Base-by-base conservation (phyloP, 805 yeast species). In the Candida sithepensis region DNA sequence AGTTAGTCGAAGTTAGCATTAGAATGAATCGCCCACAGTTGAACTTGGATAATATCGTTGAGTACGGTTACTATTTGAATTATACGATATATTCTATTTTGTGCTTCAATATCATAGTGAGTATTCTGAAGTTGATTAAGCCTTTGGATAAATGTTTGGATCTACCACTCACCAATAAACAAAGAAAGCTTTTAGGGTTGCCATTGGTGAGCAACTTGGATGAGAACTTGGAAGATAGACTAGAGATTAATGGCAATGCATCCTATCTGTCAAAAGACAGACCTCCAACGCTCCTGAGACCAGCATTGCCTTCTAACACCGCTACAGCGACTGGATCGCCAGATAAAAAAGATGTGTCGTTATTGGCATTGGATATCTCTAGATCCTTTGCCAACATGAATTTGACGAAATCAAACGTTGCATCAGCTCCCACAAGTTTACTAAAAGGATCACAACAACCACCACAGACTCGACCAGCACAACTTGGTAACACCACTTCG, bases 71-170 rank as follows among this genome's bases (percentile, higher is more conserved):
- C 1, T 52, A 57, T 38, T 16, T 57, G 13, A 55, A 55, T 20
- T 55, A 57, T 28, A 28, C 57, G 2, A 43, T 66, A 2, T 60
- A 62, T 37, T 49, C 43, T 2, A 36, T 68, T 3, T 55, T 71
- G 13, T 39, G 58, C 2, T 47, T 63, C 39, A 64, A 67, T 44
- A 60, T 73, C 10, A 26, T 58, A 10, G 34, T 60, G 2, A 60
- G 72, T 20, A 24, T 63, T 3, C 49, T 66, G 36, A 61, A 57
- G 39, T 52, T 75, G 14, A 21, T 68, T 7, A 69, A 66, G 51
- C 72, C 76, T 1, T 71, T 68, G 49, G 82, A 78, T 53, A 74
- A 73, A 54, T 78, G 82, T 52, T 54, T 66, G 32, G 83, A 78
- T 56, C 63, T 78, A 48, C 81, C 81, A 2, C 67, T 78, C 49